These are phyloP conservation scores for Paracorniculantispora psalliotae DNA, from an alignment of 2,329 filamentous ascomycete species.

Conservation along the genomic window DNA sequence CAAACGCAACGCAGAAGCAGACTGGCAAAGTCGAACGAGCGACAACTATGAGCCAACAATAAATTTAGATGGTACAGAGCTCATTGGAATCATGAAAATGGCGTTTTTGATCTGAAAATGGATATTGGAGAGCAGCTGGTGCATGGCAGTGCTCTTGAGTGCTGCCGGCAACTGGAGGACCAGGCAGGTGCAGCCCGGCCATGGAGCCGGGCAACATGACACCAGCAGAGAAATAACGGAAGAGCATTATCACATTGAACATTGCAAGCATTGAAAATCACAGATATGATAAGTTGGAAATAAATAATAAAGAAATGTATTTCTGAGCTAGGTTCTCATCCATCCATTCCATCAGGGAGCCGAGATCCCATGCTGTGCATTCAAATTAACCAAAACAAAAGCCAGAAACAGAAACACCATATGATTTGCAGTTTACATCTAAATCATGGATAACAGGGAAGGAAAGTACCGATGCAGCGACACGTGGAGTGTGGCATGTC, in stretches of 20 bases:
- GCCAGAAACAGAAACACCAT: neutral
- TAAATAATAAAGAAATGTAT: slow-evolving; percentile 7
- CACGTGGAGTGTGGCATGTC: neutral
- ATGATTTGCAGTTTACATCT: slow-evolving; percentile 11
- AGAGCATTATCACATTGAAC: no score
- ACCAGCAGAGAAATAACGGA: neutral
- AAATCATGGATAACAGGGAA: slow-evolving; percentile 5
- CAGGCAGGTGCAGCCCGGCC: neutral
- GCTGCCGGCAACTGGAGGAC: neutral
- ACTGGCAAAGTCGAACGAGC: slow-evolving; percentile 2
- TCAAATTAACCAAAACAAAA: neutral
- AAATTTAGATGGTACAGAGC: neutral
- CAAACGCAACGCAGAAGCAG: neutral
- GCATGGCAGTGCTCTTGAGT: neutral
- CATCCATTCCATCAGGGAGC: neutral
- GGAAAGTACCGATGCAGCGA: neutral
- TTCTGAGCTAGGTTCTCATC: slow-evolving; percentile 7
- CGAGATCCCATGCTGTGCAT: neutral
- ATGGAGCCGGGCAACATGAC: neutral
- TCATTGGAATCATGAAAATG: neutral
- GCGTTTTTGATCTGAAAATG: neutral
- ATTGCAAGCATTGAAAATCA: neutral
- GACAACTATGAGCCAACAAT: neutral
- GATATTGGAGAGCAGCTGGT: neutral
- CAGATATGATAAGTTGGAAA: neutral